Base-by-base conservation (phyloP, 2,329 filamentous ascomycete genomes). In the Arthrobotrys sphaeroides region DNA sequence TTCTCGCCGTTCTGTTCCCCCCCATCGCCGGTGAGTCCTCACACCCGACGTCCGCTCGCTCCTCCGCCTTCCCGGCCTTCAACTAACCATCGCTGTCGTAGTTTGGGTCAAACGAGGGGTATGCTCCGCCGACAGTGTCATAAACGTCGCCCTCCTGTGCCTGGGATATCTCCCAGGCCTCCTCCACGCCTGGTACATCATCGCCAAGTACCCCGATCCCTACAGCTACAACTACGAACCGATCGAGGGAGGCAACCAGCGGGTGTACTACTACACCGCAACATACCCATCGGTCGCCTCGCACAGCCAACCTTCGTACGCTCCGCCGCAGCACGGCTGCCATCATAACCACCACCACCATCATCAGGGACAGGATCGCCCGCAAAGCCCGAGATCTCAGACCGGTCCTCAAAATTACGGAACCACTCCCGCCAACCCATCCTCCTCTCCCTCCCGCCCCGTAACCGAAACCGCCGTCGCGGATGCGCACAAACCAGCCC, bases 21-120 rank as follows among this genome's bases (percentile, higher is more conserved):
- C 89, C 89, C 74, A 83, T 90, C 65, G 84, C 89, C 73, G 88
- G 88, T 90, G 85, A 81, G 87, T 49, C 26, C 20, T 36, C 77
- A 26, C n/a, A n/a, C n/a, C 60, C 16, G 33, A 24, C 38, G 40
- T 31, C 45, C 42, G 10, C 49, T 42, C 5, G 42, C 18, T 64
- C 18, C 38, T 64, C 43, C 24, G 36, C 16, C 36, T 43, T 24
- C 64, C 31, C 78, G 77, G 43, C 5, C 57, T 20, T 57, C 68
- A 47, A 73, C 16, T 2, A 33, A 53, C 3, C 57, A 33, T 12
- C 22, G 75, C 82, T 12, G 20, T 2, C 10, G 31, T 28, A 93
- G 95, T 99, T 80, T 99, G 95, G 95, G 92, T 99, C 76, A 99
- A 98, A 85, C 86, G 91, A 80, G 95, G 95, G 78, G 86, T 99